Percentiles rank a stretch among this genome's conserved stretches.
Evolutionary conservation across 2,329 filamentous ascomycete genomes (phyloP).

Genomic region (Stagonosporopsis tanaceti): DNA sequence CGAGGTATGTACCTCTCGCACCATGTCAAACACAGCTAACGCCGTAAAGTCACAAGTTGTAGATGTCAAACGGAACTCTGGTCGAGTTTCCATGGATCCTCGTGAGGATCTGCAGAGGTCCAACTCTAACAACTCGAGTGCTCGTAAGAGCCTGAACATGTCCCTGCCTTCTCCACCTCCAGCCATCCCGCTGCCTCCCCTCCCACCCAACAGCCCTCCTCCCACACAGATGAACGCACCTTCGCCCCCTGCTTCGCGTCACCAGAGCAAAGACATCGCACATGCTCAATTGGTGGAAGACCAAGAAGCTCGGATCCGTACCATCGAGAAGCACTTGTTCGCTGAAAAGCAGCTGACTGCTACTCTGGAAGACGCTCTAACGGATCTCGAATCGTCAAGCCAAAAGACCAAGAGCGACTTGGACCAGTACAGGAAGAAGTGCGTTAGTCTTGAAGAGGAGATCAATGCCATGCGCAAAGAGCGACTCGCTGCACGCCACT

Average conservation of each 20-base stretch:
- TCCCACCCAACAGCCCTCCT: constrained; percentile 65
- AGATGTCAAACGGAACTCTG: constrained; percentile 60
- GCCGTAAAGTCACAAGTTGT: constrained; percentile 66
- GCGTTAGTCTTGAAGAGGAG: constrained; percentile 75
- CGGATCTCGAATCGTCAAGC: constrained; percentile 88
- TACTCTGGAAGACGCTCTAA: constrained; percentile 93
- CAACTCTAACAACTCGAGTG: constrained; percentile 69
- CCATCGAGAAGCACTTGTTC: constrained; percentile 94
- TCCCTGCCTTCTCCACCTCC: constrained; percentile 93
- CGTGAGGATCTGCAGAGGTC: constrained; percentile 61
- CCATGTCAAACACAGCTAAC: constrained; percentile 27
- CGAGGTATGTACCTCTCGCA: constrained; percentile 66
- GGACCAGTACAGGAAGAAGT: constrained; percentile 90
- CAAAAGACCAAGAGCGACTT: constrained; percentile 92
- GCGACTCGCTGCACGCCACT: constrained; percentile 66
- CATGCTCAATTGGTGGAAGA: constrained; percentile 88
- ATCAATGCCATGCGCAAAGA: constrained; percentile 70
- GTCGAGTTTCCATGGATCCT: constrained; percentile 56
- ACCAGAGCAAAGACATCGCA: constrained; percentile 81
- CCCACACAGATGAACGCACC: constrained; percentile 61
- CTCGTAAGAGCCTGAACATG: constrained; percentile 86
- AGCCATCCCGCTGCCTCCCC: constrained; percentile 91
- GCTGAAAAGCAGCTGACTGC: constrained; percentile 96
- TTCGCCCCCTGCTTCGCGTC: constrained; percentile 69
- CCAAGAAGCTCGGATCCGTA: constrained; percentile 91